These are phyloP conservation scores for Kodamaea fukazawae DNA, from an alignment of 805 yeast species.

Conservation along the genomic window DNA sequence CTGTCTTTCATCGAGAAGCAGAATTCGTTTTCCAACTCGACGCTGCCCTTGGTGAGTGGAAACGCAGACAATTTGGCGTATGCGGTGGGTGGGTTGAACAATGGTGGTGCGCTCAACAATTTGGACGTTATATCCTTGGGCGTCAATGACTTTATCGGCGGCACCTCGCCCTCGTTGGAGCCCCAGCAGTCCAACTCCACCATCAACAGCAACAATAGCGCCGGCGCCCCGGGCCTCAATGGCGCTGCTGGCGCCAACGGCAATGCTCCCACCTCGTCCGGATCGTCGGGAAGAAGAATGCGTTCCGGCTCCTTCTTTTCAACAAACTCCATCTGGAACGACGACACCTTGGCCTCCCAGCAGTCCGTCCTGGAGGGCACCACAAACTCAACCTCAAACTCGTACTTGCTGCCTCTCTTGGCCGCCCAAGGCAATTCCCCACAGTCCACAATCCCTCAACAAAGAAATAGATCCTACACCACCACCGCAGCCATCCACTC, in stretches of 20 bases:
- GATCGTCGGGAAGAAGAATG: slow-evolving; percentile 30
- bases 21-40: slow-evolving; percentile 10
- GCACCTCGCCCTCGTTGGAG: not conserved
- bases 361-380: slow-evolving; percentile 6
- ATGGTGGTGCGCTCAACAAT: not conserved
- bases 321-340: slow-evolving; percentile 58
- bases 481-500: slow-evolving; percentile 38
- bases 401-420: slow-evolving; percentile 20
- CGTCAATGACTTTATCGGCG: slow-evolving; percentile 7
- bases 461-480: slow-evolving; percentile 51
- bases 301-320: slow-evolving; percentile 57
- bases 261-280: slow-evolving; percentile 11
- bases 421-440: slow-evolving; percentile 14
- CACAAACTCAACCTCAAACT: slow-evolving; percentile 1
- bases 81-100: not conserved
- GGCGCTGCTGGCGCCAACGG: slow-evolving; percentile 18
- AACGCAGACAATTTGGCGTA: slow-evolving; percentile 4
- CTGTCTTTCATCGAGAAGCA: slow-evolving; percentile 4
- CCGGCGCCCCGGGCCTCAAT: slow-evolving; percentile 16
- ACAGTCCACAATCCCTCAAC: slow-evolving; percentile 10
- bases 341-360: slow-evolving; percentile 26
- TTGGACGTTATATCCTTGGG: slow-evolving; percentile 21
- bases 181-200: slow-evolving; percentile 11
- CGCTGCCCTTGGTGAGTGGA: slow-evolving; percentile 9
- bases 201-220: no score